Evolutionary conservation across 1,284 basidiomycete species (phyloP), one percentile per base, ranked within the genome.

Genomic region (Ceratobasidium theobromae): DNA sequence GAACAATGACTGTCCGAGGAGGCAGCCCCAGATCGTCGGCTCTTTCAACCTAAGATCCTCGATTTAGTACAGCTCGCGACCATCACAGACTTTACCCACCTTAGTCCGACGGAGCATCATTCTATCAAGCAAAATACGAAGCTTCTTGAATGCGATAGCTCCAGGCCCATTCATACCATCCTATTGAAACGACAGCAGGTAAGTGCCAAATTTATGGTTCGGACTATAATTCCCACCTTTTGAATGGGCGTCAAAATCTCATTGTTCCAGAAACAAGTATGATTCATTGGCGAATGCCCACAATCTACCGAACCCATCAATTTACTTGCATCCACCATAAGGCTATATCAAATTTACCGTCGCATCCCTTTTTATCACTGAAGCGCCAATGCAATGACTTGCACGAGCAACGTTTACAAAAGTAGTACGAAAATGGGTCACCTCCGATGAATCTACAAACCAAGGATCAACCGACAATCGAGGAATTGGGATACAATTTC

Each of bases 1-100:
- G 86, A 68, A 99, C 88, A 60, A 92, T 82, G 46, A 99, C 91
- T 0, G 89, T 95, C 41, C 97, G 85, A 2, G 97, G 97, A 2
- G 97, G 97, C n/a, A 99, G 79, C 4, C 95, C 97, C 53, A 99
- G 86, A 75, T 99, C 97, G 74, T 99, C 97, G 0, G 96, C 96
- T 54, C 92, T 85, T 84, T 99, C 92, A 41, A 99, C 79, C 87
- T 93, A 74, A 32, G 25, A 23, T 21, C 5, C 3, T 16, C 2
- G 46, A 48, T 6, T 54, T 41, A 40, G 32, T 16, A 40, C 3
- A 54, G 46, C 4, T 35, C 21, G 41, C 5, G 30, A 25, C 6
- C 6, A 11, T 28, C 14, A 16, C n/a, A n/a, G n/a, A n/a, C n/a
- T n/a, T n/a, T n/a, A 38, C 72, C 43, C 69, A 86, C 87, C 79